phyloP scores from a whole-genome alignment of 164 flowering plant species.

The Berberis thunbergii region DNA sequence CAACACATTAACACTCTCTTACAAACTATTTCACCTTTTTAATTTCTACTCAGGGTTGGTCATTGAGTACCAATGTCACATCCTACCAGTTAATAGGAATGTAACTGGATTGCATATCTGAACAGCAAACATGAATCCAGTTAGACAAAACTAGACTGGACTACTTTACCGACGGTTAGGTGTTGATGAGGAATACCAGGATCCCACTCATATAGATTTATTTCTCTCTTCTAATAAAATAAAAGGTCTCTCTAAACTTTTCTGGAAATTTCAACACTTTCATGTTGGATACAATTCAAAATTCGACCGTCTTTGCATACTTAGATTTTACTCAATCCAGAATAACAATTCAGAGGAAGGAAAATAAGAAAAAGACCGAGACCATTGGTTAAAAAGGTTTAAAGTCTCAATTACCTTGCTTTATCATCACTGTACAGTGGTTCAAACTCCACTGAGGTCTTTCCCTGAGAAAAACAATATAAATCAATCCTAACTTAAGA shows the following conservation, averaged over 20 bases:
- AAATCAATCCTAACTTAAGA: neutral
- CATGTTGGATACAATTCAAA: no score
- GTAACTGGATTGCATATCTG: neutral
- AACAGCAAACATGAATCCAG: neutral
- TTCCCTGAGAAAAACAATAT: slow-evolving; percentile 37
- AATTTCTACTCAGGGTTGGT: neutral
- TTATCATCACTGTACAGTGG: slow-evolving; percentile 83
- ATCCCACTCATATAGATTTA: no score
- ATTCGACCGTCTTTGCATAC: no score
- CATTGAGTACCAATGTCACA: neutral
- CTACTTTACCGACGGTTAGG: neutral
- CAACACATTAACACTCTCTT: neutral
- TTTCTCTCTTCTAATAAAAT: no score
- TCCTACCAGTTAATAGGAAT: neutral
- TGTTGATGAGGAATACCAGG: no score
- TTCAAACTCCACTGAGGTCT: slow-evolving; percentile 69
- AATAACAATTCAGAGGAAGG: no score
- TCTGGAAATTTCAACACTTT: no score
- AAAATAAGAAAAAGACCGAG: no score
- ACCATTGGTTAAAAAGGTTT: no score
- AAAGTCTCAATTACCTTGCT: slow-evolving; percentile 51
- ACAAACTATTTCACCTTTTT: neutral
- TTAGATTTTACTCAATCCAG: no score
- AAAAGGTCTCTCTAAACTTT: no score
- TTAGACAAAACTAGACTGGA: neutral